These are phyloP conservation scores for Phoma sp. DNA, from an alignment of 2,329 filamentous ascomycete genomes.

Conservation along the genomic window DNA sequence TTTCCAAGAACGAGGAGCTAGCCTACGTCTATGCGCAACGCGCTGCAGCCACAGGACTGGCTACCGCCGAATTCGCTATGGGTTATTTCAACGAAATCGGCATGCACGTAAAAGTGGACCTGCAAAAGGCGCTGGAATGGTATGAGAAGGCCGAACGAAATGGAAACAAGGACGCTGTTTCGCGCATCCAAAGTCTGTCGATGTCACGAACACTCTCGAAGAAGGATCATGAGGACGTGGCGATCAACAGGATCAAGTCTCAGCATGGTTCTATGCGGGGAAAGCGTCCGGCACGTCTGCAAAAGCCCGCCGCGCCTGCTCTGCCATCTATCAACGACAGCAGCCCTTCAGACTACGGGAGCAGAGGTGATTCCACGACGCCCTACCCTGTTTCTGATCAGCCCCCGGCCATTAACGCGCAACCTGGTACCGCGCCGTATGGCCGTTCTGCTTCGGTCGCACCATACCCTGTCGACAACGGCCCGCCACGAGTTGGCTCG, in stretches of 20 bases:
- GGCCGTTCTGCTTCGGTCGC: conserved; percentile 62
- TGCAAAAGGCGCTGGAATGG: conserved; percentile 84
- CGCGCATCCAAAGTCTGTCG: conserved; percentile 81
- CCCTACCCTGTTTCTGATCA: conserved; percentile 54
- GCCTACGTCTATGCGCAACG: conserved; percentile 90
- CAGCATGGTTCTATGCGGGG: conserved; percentile 60
- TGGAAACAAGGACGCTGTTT: conserved; percentile 87
- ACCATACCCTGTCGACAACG: conserved; percentile 74
- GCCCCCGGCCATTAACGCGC: conserved; percentile 40
- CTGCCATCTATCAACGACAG: conserved; percentile 50
- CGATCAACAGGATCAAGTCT: conserved; percentile 79
- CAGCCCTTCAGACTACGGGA: conserved; percentile 45
- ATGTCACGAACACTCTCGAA: conserved; percentile 85
- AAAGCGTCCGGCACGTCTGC: conserved; percentile 53
- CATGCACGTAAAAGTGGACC: conserved; percentile 83
- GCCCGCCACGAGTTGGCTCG: conserved; percentile 55
- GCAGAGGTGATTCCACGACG: conserved; percentile 44
- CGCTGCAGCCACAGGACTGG: conserved; percentile 79
- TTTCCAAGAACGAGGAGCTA: conserved; percentile 93
- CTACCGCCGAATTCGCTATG: conserved; percentile 94
- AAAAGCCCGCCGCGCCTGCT: conserved; percentile 42
- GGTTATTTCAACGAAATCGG: conserved; percentile 98
- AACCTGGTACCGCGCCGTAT: conserved; percentile 35
- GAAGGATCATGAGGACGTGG: conserved; percentile 90
- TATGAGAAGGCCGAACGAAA: conserved; percentile 88